phyloP scores from a whole-genome alignment of 202 grass and related monocot species.

The Panicum virgatum region DNA sequence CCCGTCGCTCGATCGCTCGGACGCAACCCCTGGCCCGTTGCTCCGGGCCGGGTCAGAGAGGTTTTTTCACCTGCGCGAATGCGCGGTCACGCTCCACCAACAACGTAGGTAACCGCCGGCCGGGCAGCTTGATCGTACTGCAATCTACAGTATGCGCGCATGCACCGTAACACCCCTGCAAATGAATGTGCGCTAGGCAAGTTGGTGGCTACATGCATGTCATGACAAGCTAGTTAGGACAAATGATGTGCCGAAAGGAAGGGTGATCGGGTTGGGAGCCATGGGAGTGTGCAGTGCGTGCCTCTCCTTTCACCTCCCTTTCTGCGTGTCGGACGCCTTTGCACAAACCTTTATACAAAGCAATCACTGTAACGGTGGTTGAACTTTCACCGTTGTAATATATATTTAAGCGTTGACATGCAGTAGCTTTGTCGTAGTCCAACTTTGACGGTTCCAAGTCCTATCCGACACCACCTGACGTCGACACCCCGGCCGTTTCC shows the following conservation, averaged over 20 bases:
- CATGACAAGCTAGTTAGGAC: too few relatives aligned
- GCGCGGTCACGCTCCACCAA: not conserved
- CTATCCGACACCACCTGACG: not conserved
- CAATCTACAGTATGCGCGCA: not conserved
- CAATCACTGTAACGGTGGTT: not conserved
- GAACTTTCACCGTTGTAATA: too few relatives aligned
- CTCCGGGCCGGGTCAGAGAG: not conserved
- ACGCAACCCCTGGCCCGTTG: not conserved
- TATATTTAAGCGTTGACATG: conserved; percentile 22
- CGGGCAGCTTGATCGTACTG: not conserved
- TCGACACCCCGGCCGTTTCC: not conserved
- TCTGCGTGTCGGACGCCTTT: not conserved
- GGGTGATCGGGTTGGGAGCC: too few relatives aligned
- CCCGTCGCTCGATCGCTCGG: not conserved
- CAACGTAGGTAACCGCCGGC: not conserved
- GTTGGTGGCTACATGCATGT: too few relatives aligned
- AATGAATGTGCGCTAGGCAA: too few relatives aligned
- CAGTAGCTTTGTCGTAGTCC: not conserved
- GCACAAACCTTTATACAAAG: not conserved
- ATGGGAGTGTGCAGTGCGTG: too few relatives aligned
- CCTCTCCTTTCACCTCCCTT: not conserved
- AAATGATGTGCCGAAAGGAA: too few relatives aligned
- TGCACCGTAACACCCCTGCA: too few relatives aligned
- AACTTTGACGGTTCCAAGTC: not conserved
- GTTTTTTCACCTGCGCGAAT: not conserved